Evolutionary conservation across 495 filamentous ascomycete genomes (phyloP), one percentile per base, ranked within the genome.

Genomic region (Astrocystis sublimbata): DNA sequence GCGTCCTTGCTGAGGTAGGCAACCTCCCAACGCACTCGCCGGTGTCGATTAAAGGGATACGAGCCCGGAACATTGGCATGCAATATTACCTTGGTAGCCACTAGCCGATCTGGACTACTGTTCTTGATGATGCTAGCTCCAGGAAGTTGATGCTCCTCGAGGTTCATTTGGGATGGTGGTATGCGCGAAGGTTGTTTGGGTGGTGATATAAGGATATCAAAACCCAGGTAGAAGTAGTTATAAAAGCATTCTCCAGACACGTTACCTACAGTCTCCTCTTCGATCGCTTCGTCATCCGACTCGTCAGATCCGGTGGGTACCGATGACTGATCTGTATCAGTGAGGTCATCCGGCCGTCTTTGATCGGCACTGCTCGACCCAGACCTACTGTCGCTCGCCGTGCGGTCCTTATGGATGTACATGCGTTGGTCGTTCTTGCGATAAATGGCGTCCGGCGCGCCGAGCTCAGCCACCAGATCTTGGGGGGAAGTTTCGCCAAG

Each of bases 11-110:
- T 65, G 15, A 88, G 71, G 60, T 91, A 85, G 49, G 81, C 74
- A 47, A 98, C 87, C 56, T 84, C 85, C 94, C 94, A 98, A 30
- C 92, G 86, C 65, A 88, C 92, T 62, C 94, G 85, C 8, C 94
- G 88, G 73, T 98, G 92, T 24, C 94, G 85, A 72, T 98, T 97
- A 78, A 98, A 98, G 6, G 92, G 89, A 76, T 97, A 97, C 4
- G 92, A 96, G 0, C 94, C 94, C 4, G 94, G 94, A 3, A 98
- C 86, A 68, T 98, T 98, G 31, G 87, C 91, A 75, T 98, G 94
- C 1, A 98, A 76, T 43, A 97, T 85, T 12, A 98, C 74, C 71
- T 98, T 98, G 5, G 91, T 93, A 10, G 91, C 94, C 0, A 92
- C 90, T 3, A 91, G 78, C 43, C 86, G 87, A 61, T 87, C 75